A percentile compares a stretch with the other conserved stretches of the same genome.
Conservation (phyloP, 805 yeast genomes). For the Grigorovia jiainica region DNA sequence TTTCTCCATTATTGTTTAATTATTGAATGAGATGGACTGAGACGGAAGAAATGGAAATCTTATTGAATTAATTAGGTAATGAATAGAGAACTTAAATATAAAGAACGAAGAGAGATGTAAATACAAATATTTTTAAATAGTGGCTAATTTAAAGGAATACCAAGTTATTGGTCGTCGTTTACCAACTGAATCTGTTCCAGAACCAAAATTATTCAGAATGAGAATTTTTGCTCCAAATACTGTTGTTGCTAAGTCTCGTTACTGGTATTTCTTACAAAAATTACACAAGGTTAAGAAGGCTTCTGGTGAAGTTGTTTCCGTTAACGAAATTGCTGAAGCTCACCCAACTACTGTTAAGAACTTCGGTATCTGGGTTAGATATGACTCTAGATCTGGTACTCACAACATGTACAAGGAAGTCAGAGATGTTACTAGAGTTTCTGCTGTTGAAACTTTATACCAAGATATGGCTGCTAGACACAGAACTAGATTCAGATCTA, state of each 20-base stretch:
- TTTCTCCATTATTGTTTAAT: no score
- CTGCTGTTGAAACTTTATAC: constrained; percentile 97
- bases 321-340: constrained; percentile 85
- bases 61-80: neutral
- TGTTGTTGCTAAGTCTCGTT: constrained; percentile 99
- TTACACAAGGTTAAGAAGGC: constrained; percentile 99
- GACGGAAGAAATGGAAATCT: neutral
- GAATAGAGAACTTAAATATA: no score
- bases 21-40: no score
- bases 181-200: constrained; percentile 98
- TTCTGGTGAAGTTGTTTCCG: constrained; percentile 96
- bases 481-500: constrained; percentile 99
- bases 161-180: constrained; percentile 99
- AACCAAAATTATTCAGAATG: constrained; percentile 99
- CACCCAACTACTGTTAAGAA: constrained; percentile 99
- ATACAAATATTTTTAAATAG: constrained; percentile 24
- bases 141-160: constrained; percentile 98
- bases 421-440: constrained; percentile 98
- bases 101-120: no score
- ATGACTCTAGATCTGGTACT: constrained; percentile 99
- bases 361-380: constrained; percentile 99
- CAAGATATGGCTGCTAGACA: constrained; percentile 99
- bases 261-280: constrained; percentile 99
- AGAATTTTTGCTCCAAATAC: constrained; percentile 98
- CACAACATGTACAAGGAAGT: constrained; percentile 99